Base-by-base conservation (phyloP, 148 eudicot species). In the Persicaria maculosa region DNA sequence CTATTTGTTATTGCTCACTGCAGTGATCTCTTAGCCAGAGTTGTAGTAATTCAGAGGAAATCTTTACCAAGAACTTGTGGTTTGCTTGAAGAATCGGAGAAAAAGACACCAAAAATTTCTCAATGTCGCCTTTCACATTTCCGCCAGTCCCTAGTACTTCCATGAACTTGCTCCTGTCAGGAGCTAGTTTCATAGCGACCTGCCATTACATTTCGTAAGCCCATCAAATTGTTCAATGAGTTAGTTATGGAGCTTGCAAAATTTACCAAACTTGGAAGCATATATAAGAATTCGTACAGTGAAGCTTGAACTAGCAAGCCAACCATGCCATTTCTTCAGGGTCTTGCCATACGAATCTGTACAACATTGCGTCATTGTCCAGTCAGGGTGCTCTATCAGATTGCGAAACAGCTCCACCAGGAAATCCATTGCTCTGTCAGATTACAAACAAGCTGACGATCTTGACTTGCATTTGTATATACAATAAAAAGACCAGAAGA, bases 261-360 rank as follows among this genome's bases (percentile, higher is more conserved):
- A 22, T 22, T 22, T 22, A 22, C 25, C 4, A 7, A 46, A 10
- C 22, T 17, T 55, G 22, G 61, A 55, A 55, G 22, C 20, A 55
- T 58, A 0, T 31, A 31, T 58, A 0, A 58, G 36, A 22, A 0
- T 6, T 47, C 86, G 80, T 86, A 94, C 97, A 57, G 84, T 69
- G 77, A 94, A 90, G 79, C 88, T 92, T 73, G 98, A 92, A 79
- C 88, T 87, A 71, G 98, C 92, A 71, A 94, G 87, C 98, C 97
- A 92, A 50, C 97, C 98, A 78, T 94, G 97, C 93, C 93, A 91
- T 75, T 88, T 88, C 79, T 94, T 94, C 84, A 94, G 80, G 69
- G 96, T 91, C 88, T 91, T 94, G 83, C 83, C 72, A 57, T 94
- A 94, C 9, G 97, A 85, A 71, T 94, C 96, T 2, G 80, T 83